Evolutionary conservation across 2,329 filamentous ascomycete species (phyloP).

Genomic region (Camillea tinctor): DNA sequence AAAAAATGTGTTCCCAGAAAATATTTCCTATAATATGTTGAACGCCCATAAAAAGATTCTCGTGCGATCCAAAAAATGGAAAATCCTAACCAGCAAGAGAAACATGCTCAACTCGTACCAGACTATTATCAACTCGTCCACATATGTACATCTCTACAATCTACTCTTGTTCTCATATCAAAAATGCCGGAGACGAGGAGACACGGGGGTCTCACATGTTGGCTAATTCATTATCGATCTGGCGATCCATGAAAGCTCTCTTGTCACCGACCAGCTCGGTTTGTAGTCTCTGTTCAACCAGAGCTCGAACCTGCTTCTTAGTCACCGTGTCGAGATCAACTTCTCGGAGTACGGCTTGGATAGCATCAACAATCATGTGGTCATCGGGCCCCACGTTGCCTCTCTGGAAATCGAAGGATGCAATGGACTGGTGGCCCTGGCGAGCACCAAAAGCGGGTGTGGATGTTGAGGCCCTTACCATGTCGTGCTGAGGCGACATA

Average conservation of each 20-base stretch:
- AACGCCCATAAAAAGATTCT: not conserved
- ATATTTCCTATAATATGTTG: not conserved
- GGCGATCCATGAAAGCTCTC: conserved; percentile 83
- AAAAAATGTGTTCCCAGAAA: not conserved
- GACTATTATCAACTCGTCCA: conserved; percentile 16
- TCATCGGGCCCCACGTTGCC: conserved; percentile 69
- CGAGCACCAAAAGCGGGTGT: conserved; percentile 42
- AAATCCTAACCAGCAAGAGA: conserved; percentile 1
- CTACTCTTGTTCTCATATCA: not conserved
- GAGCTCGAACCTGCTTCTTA: conserved; percentile 91
- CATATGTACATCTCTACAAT: conserved; percentile 18
- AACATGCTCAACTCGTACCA: conserved; percentile 13
- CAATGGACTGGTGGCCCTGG: conserved; percentile 47
- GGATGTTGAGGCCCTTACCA: conserved; percentile 42
- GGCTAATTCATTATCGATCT: conserved; percentile 90
- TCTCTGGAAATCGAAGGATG: conserved; percentile 61
- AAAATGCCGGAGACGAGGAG: conserved; percentile 2
- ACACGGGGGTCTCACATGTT: conserved; percentile 66
- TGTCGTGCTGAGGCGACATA: conserved; percentile 44
- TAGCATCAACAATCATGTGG: conserved; percentile 75
- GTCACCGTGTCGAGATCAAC: conserved; percentile 96
- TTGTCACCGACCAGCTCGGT: conserved; percentile 84
- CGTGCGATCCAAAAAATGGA: not conserved
- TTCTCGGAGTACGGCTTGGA: conserved; percentile 77
- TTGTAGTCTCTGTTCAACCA: conserved; percentile 91